Evolutionary conservation across 495 filamentous ascomycete genomes (phyloP).

Genomic region (Penicillium argentinense): DNA sequence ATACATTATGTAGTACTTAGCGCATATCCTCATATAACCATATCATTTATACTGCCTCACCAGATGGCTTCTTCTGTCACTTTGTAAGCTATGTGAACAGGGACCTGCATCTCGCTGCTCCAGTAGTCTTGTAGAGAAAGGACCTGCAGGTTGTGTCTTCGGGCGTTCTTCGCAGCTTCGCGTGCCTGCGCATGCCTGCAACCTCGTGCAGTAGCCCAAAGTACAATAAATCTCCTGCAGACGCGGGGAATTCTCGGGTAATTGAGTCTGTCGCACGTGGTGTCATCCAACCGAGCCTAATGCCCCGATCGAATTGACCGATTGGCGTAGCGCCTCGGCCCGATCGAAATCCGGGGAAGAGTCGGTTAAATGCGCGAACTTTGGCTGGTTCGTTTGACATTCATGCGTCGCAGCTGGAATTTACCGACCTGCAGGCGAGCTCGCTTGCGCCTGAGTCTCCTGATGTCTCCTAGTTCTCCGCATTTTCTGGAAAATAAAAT

Average conservation of each 20-base stretch:
- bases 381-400: too few relatives aligned
- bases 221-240: too few relatives aligned
- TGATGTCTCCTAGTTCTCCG: slow-evolving; percentile 14
- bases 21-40: neutral
- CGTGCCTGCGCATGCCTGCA: too few relatives aligned
- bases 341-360: too few relatives aligned
- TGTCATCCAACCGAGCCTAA: too few relatives aligned
- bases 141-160: neutral
- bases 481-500: slow-evolving; percentile 6
- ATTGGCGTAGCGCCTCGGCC: too few relatives aligned
- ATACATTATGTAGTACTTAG: neutral
- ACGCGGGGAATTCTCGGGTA: neutral
- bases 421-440: neutral
- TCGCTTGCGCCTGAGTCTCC: too few relatives aligned
- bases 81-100: neutral
- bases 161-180: neutral
- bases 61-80: neutral
- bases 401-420: too few relatives aligned
- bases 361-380: too few relatives aligned
- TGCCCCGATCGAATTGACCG: too few relatives aligned
- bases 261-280: too few relatives aligned
- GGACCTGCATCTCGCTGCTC: neutral
- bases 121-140: neutral
- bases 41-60: neutral
- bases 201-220: too few relatives aligned